Evolutionary conservation across 169 alveolate species (phyloP).

Genomic region (Plasmodium malariae): DNA sequence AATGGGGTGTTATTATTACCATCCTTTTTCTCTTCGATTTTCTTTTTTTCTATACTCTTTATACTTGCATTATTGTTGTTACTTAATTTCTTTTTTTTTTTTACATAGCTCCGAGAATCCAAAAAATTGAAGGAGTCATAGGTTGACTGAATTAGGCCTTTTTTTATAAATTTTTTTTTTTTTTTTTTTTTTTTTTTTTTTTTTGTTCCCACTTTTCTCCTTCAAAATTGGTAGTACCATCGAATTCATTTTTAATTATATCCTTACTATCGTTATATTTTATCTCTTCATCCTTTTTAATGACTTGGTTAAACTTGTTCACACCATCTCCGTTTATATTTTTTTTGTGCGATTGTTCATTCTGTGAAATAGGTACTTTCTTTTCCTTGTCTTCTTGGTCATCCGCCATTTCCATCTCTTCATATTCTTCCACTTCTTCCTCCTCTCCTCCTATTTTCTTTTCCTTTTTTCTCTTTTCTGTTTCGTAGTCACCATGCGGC

Average conservation of each 20-base stretch:
- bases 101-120: conserved; percentile 11
- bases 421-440: background rate
- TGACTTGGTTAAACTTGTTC: no score
- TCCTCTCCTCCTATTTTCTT: background rate
- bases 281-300: background rate
- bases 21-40: conserved; percentile 1
- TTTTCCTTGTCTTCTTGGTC: background rate
- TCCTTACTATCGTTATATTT: background rate
- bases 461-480: background rate
- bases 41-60: background rate
- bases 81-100: conserved; percentile 26
- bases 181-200: no score
- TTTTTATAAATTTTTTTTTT: conserved; percentile 17
- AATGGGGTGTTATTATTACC: background rate
- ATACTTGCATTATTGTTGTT: background rate
- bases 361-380: background rate
- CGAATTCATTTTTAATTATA: conserved; percentile 4
- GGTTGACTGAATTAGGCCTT: conserved; percentile 1
- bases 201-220: background rate
- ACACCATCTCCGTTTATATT: background rate
- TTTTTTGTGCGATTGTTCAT: background rate
- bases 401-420: background rate
- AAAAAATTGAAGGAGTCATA: conserved; percentile 58
- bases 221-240: background rate
- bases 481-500: background rate